Base-by-base conservation (phyloP, 176 grass and related monocot species). In the Raddia distichophylla region DNA sequence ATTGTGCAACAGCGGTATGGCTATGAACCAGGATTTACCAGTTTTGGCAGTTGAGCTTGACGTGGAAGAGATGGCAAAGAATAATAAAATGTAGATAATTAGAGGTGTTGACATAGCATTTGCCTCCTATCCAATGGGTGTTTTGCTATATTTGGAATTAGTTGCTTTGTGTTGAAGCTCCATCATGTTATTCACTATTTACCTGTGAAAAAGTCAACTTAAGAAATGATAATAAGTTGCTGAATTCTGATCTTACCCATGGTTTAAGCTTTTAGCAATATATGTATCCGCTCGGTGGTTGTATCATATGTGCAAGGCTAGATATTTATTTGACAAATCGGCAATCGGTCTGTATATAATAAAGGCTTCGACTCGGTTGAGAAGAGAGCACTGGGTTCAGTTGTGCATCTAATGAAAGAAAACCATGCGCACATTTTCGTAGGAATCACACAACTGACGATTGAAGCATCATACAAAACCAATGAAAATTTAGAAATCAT, bases 31-130 rank as follows among this genome's bases (percentile, higher is more conserved):
- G 77, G 96, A 99, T 69, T 86, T 73, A 74, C 81, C 91, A 19
- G 82, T 95, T 76, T 72, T 99, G 72, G 91, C 92, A 46, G 91
- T 95, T 8, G 96, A 99, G 90, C 87, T 99, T 44, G 93, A 99
- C 49, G 93, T 99, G 48, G 91, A 95, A 71, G 91, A 95, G 76
- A 95, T 99, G 93, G 90, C 73, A 42, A 99, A 95, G 83, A 91
- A 79, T 52, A 86, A 82, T 53, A 95, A 99, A 81, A 83, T 71
- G 56, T 89, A 94, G 89, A 75, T 57, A 82, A 46, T 47, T 50
- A 35, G 47, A 57, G 69, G 52, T 74, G 47, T 72, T 48, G 87
- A 64, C 76, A 22, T 75, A 85, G 75, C 64, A 11, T 57, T 64
- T 64, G 12, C 7, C 3, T 55, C 14, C 10, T 12, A 35, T 47